phyloP scores from a whole-genome alignment of 176 grass and related monocot species.

The Musa itinerans region DNA sequence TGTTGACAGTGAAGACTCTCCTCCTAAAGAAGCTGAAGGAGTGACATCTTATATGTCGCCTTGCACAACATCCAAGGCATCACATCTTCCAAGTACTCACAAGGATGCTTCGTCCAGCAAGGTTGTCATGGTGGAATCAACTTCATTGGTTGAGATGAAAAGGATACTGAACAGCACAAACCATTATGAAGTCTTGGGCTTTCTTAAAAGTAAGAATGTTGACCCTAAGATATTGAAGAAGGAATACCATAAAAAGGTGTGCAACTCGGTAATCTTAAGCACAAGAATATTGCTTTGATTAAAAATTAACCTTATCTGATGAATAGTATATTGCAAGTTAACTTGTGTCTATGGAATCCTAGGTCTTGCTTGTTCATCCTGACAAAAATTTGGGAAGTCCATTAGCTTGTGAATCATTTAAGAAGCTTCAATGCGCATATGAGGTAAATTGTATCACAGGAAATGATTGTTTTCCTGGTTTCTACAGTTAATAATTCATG shows the following conservation, averaged over 20 bases:
- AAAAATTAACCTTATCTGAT: background rate
- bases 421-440: conserved; percentile 95
- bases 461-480: conserved; percentile 10
- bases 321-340: background rate
- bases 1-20: conserved; percentile 49
- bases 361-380: conserved; percentile 94
- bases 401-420: conserved; percentile 84
- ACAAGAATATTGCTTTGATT: background rate
- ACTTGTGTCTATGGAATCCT: conserved; percentile 34
- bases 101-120: conserved; percentile 71
- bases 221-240: conserved; percentile 54
- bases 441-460: conserved; percentile 53
- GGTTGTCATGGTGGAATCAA: conserved; percentile 51
- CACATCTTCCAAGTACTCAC: conserved; percentile 58
- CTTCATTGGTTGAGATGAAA: conserved; percentile 82
- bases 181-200: conserved; percentile 87
- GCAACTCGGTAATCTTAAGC: background rate
- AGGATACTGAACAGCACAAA: conserved; percentile 70
- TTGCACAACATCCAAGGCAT: conserved; percentile 40
- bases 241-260: conserved; percentile 75
- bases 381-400: conserved; percentile 74
- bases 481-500: background rate
- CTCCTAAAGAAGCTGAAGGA: conserved; percentile 57
- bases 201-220: conserved; percentile 42
- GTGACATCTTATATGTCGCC: conserved; percentile 47